Evolutionary conservation across 331 rosid species (phyloP), one percentile per base, ranked within the genome.

Genomic region (Spiraea crenata): DNA sequence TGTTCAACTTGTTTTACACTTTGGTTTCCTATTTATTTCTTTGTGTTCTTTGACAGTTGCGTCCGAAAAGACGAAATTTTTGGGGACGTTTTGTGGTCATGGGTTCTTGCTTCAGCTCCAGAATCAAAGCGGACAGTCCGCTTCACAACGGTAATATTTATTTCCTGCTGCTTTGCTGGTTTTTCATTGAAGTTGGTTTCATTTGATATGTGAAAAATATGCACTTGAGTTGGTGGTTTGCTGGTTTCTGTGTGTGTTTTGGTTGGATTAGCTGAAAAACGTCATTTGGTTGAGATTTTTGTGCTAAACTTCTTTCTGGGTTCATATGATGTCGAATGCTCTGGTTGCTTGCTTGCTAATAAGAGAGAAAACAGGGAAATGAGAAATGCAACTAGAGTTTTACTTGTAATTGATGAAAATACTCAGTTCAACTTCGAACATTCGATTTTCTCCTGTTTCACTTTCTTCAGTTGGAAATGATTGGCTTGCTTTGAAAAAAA

Each of bases 91-190:
- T 12, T 70, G 38, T 31, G 9, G 12, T 63, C 40, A 80, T 80
- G 83, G 83, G 83, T 75, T 75, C 83, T 39, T 80, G 83, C 68
- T 58, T 44, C 3, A 80, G 83, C 64, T 57, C 80, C 39, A 73
- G 83, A 46, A 75, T 80, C 70, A 80, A 80, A 65, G 83, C 80
- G 57, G 77, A 75, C 12, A 75, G 80, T 77, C 74, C 77, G 25
- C 73, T 50, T 65, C 83, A 20, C 0, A 70, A 83, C 70, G 97
- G 95, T 88, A 80, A 62, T 56, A 69, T 7, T 34, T 31, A 51
- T 10, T 34, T 64, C 47, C 34, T 50, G 47, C 34, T 50, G 47
- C 6, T 59, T 70, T 74, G 1, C 49, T 77, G 34, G 66, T 6
- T 13, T 51, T 15, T 73, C 17, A 31, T 19, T 61, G 4, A 51